A percentile compares a stretch with the other conserved stretches of the same genome.
Evolutionary conservation across 2,329 filamentous ascomycete species (phyloP).

Genomic region (Dryadomyces quercus-mongolicae): DNA sequence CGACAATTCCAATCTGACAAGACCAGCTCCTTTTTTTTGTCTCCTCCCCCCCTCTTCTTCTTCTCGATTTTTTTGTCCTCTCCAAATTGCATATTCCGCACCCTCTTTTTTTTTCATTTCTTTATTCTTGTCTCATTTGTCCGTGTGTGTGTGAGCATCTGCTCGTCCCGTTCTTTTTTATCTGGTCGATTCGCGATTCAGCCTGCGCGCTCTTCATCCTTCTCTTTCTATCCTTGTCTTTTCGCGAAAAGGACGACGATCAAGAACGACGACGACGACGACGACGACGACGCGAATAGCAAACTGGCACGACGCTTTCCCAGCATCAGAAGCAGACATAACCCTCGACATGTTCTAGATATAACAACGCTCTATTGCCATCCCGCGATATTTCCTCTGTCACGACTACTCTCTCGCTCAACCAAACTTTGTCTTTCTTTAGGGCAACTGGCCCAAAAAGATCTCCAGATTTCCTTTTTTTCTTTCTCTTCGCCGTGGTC

Average conservation of each 20-base stretch:
- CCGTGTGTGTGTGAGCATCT: not conserved
- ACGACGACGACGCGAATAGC: not conserved
- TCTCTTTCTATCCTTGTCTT: not conserved
- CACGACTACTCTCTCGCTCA: not conserved
- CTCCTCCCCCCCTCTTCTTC: not conserved
- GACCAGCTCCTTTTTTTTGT: not conserved
- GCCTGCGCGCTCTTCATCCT: no score
- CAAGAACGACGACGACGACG: not conserved
- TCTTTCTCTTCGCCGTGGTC: conserved; percentile 7
- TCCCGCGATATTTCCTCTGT: no score
- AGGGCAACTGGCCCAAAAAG: no score
- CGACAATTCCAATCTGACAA: not conserved
- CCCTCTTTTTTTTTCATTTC: not conserved
- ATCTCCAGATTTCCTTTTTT: not conserved
- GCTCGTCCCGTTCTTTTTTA: not conserved
- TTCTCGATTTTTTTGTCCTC: not conserved
- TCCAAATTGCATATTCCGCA: not conserved
- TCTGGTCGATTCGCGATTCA: not conserved
- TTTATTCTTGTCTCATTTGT: not conserved
- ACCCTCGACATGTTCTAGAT: not conserved
- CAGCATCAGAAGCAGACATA: not conserved
- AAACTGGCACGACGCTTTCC: not conserved
- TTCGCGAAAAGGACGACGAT: not conserved
- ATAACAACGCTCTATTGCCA: not conserved
- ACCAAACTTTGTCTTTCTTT: not conserved